Conservation (phyloP, 2,329 filamentous ascomycete species). For the Pseudomassariella vexata region DNA sequence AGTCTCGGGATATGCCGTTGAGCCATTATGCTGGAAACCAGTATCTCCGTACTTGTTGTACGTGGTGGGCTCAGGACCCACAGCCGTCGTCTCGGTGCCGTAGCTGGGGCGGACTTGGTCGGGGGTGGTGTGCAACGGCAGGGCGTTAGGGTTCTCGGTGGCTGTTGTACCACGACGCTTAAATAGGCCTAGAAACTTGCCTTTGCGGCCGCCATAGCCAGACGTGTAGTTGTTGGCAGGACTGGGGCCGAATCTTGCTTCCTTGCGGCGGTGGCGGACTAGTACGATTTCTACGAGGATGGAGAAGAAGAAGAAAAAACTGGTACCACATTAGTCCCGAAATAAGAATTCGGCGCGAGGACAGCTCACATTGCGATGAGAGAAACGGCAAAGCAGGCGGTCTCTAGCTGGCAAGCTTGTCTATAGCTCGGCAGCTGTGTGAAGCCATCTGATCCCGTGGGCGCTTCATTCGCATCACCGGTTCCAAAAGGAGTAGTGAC, state of each 20-base stretch:
- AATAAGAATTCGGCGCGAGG: background rate
- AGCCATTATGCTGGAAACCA: slow-evolving; percentile 21
- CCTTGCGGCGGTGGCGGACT: slow-evolving; percentile 60
- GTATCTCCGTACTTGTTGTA: slow-evolving; percentile 25
- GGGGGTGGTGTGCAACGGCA: slow-evolving; percentile 28
- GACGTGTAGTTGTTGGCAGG: slow-evolving; percentile 35
- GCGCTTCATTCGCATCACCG: slow-evolving; percentile 46
- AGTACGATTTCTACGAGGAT: slow-evolving; percentile 64
- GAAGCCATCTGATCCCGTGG: slow-evolving; percentile 44
- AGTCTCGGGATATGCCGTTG: slow-evolving; percentile 22
- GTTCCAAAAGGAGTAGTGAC: slow-evolving; percentile 65
- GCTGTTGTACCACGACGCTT: slow-evolving; percentile 15
- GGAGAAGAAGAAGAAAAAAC: slow-evolving; percentile 70
- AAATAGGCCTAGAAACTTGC: slow-evolving; percentile 26
- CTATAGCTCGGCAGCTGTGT: slow-evolving; percentile 39
- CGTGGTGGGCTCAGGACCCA: slow-evolving; percentile 15
- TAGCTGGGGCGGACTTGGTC: slow-evolving; percentile 29
- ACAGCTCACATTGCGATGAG: slow-evolving; percentile 65
- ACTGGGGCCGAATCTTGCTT: slow-evolving; percentile 32
- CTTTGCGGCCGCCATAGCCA: slow-evolving; percentile 22
- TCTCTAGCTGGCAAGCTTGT: slow-evolving; percentile 67
- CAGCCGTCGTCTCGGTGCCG: slow-evolving; percentile 27
- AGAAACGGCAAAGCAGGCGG: slow-evolving; percentile 69
- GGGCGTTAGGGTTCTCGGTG: slow-evolving; percentile 21
- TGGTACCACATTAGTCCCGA: slow-evolving; percentile 25